A percentile compares a stretch with the other conserved stretches of the same genome.
phyloP scores from a whole-genome alignment of 2,329 filamentous ascomycete genomes.

The Graphilbum sp. region DNA sequence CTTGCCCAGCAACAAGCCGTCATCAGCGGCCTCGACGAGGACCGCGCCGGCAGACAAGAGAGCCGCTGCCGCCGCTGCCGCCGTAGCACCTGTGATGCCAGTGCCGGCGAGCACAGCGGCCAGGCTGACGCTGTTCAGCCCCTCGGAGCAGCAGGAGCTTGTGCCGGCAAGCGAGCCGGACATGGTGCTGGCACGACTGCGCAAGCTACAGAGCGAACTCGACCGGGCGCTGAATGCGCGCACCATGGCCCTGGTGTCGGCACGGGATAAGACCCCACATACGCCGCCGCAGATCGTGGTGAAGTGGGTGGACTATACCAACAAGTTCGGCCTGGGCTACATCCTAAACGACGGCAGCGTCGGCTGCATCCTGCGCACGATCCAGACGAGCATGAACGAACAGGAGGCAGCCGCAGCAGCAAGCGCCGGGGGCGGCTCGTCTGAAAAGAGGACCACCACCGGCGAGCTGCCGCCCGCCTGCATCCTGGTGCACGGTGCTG shows the following conservation, averaged over 20 bases:
- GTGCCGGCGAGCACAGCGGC: constrained; percentile 9
- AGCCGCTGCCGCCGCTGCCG: neutral
- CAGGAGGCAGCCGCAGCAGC: neutral
- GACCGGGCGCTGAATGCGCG: constrained; percentile 47
- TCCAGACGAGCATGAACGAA: constrained; percentile 17
- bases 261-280: constrained; percentile 33
- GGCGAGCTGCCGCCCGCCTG: constrained; percentile 51
- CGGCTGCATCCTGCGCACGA: constrained; percentile 48
- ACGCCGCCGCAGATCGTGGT: constrained; percentile 48
- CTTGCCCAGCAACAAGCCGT: constrained; percentile 6
- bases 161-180: constrained; percentile 41
- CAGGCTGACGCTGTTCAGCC: constrained; percentile 36
- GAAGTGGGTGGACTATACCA: constrained; percentile 82
- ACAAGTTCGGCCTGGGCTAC: constrained; percentile 73
- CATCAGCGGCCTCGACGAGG: neutral
- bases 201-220: constrained; percentile 40
- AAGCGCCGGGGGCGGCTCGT: neutral
- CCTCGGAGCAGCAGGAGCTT: constrained; percentile 31
- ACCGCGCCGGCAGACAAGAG: neutral
- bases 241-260: constrained; percentile 41
- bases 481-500: constrained; percentile 54
- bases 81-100: neutral
- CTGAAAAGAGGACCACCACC: constrained; percentile 12
- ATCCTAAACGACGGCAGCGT: constrained; percentile 70
- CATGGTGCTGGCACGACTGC: constrained; percentile 36